Base-by-base conservation (phyloP, 1,284 basidiomycete genomes). In the Sporisorium graminicola region DNA sequence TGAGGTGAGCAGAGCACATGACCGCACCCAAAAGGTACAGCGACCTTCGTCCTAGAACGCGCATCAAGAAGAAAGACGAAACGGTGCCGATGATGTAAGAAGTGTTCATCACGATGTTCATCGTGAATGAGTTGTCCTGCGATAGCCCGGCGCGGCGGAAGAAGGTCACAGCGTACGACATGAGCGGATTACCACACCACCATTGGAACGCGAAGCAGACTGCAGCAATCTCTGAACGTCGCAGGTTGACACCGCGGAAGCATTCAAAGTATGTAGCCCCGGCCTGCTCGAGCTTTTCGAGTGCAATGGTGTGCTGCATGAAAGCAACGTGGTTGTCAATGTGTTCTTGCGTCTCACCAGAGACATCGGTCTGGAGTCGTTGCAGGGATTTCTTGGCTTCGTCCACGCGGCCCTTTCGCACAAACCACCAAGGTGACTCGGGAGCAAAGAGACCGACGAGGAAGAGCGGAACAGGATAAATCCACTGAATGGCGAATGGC, bases 1-100 rank as follows among this genome's bases (percentile, higher is more conserved):
- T 78, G 24, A 90, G 83, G 14, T 87, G 82, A 20, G 55, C 12
- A 27, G 54, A 68, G 67, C 86, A 65, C 62, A 88, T 85, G 44
- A 82, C 79, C 6, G 88, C 85, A 43, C 89, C 89, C 40, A 62
- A 76, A 46, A 88, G 79, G 83, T 88, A 88, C 27, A 89, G 77
- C 0, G 83, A 83, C 24, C 88, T 84, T 14, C 88, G 86, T 14
- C 87, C 87, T 58, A 84, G 74, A n/a, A 60, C 58, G 10, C 62
- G 64, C 77, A 88, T 84, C 82, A 87, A 82, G 63, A 87, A 82
- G 86, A 86, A 88, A 2, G 80, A 85, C n/a, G 80, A 61, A 59
- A 87, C 71, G 1, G 86, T 86, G 27, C 87, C 87, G 51, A 86
- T 66, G 27, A 85, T 74, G 27, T 78, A 86, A 57, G 87, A 79